Percentiles rank a stretch among this genome's conserved stretches.
Conservation (phyloP, 805 yeast genomes). For the Lipomyces starkeyi region DNA sequence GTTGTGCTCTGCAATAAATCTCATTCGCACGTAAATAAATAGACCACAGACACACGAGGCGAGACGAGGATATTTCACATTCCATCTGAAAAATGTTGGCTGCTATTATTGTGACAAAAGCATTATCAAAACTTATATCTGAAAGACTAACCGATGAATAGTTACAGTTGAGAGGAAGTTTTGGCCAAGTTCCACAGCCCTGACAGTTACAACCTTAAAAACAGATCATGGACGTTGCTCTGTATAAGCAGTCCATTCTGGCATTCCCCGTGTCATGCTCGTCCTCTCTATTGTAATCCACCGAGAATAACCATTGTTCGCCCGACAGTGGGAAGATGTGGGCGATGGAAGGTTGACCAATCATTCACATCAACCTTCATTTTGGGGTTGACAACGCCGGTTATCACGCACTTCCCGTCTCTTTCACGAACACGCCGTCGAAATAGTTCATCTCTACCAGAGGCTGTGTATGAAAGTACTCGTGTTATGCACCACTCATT, state of each 20-base stretch:
- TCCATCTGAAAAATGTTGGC: too few relatives aligned
- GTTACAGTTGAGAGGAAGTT: too few relatives aligned
- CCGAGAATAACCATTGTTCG: slow-evolving; percentile 4
- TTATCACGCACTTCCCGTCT: background rate
- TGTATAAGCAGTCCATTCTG: background rate
- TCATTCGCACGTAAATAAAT: too few relatives aligned
- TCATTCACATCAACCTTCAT: background rate
- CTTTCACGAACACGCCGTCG: background rate
- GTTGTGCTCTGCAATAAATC: too few relatives aligned
- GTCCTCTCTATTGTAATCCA: slow-evolving; percentile 3
- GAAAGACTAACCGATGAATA: too few relatives aligned
- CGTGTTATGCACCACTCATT: slow-evolving; percentile 1
- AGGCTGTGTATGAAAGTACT: background rate
- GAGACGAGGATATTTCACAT: too few relatives aligned
- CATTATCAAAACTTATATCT: too few relatives aligned
- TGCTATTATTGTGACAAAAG: too few relatives aligned
- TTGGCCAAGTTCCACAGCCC: too few relatives aligned
- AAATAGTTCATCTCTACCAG: background rate
- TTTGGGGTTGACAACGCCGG: background rate
- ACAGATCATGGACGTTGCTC: too few relatives aligned
- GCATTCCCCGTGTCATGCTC: background rate
- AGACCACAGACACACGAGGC: too few relatives aligned
- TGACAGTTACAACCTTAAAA: too few relatives aligned
- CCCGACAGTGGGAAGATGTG: background rate
- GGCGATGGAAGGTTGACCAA: background rate